Percentiles rank a stretch among this genome's conserved stretches.
Conservation (phyloP, 176 grass and related monocot genomes). For the Cymbopogon citratus region DNA sequence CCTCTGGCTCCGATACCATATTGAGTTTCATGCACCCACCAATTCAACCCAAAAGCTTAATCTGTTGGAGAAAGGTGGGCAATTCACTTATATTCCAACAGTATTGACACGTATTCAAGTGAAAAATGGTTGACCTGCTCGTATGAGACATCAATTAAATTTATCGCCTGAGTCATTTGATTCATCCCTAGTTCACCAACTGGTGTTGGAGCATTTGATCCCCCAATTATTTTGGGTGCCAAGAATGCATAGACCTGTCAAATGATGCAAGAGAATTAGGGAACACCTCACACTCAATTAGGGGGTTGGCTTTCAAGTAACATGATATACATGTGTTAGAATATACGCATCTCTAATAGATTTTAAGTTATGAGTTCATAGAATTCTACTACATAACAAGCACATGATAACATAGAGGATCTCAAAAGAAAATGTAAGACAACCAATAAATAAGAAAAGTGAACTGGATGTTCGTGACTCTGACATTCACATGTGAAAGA, state of each 20-base stretch:
- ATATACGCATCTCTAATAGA: not conserved
- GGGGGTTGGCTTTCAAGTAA: no score
- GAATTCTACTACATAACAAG: not conserved
- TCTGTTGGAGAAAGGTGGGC: no score
- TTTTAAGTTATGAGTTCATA: not conserved
- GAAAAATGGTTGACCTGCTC: conserved; percentile 59
- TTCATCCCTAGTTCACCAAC: conserved; percentile 88
- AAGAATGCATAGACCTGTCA: conserved; percentile 75
- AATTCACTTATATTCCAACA: no score
- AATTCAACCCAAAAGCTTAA: no score
- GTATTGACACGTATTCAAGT: no score
- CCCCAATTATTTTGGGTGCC: conserved; percentile 94
- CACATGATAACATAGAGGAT: not conserved
- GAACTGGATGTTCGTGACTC: not conserved
- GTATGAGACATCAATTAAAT: conserved; percentile 79
- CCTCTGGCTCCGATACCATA: no score
- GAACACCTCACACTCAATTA: no score
- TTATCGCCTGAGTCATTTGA: conserved; percentile 90
- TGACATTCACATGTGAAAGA: conserved; percentile 12
- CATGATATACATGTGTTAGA: no score
- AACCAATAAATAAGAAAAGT: not conserved
- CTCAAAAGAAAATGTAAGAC: not conserved
- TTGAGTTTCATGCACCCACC: no score
- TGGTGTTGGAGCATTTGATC: conserved; percentile 86
- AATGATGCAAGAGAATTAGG: conserved; percentile 11